phyloP scores from a whole-genome alignment of 192 early-diverging fungal species.

The Podila epigama region DNA sequence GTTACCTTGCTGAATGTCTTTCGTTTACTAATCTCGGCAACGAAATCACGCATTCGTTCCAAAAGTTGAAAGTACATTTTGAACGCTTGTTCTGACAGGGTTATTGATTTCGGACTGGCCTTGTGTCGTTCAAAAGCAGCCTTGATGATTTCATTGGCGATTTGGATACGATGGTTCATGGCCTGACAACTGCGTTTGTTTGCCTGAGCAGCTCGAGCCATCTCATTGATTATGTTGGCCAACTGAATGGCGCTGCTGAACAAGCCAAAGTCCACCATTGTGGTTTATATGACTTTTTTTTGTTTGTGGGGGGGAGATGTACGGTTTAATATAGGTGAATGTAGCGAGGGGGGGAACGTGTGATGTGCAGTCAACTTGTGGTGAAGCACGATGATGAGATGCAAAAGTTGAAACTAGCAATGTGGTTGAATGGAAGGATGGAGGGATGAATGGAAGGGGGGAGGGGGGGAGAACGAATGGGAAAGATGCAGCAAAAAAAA shows the following conservation, averaged over 20 bases:
- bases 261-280: slow-evolving; percentile 38
- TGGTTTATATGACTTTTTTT: neutral
- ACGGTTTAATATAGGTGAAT: neutral
- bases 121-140: slow-evolving; percentile 35
- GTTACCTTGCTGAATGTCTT: slow-evolving; percentile 46
- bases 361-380: neutral
- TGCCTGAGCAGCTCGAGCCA: slow-evolving; percentile 31
- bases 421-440: neutral
- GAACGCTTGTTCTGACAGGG: slow-evolving; percentile 32
- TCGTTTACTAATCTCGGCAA: slow-evolving; percentile 39
- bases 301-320: neutral
- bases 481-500: neutral
- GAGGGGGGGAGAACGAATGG: neutral
- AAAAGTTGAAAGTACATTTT: slow-evolving; percentile 28
- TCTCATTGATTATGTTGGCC: slow-evolving; percentile 39
- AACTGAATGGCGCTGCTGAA: slow-evolving; percentile 36
- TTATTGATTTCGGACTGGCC: slow-evolving; percentile 15
- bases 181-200: slow-evolving; percentile 43
- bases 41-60: slow-evolving; percentile 47
- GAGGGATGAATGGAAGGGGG: neutral
- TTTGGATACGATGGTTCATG: slow-evolving; percentile 49
- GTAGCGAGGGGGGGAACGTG: neutral
- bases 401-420: neutral
- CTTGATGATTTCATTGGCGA: slow-evolving; percentile 46
- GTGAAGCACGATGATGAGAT: neutral